Evolutionary conservation across 2,329 filamentous ascomycete species (phyloP).

Genomic region (Sporothrix schenckii): DNA sequence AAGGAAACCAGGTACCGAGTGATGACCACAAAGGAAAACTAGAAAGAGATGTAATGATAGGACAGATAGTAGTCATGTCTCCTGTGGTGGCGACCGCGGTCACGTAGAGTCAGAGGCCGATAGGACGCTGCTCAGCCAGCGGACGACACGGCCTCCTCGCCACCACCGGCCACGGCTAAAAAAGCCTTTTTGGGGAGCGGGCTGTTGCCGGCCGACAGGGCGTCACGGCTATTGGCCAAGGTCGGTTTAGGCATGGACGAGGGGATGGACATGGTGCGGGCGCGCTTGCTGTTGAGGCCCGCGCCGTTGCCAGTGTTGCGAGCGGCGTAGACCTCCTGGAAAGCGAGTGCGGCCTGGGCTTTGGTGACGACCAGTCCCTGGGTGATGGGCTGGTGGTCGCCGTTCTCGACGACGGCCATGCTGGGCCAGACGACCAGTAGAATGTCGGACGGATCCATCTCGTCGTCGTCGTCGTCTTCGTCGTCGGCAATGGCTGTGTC

Average conservation of each 20-base stretch:
- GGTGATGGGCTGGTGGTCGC: conserved; percentile 44
- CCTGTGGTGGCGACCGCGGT: background rate
- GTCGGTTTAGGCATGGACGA: conserved; percentile 32
- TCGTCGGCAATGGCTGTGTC: conserved; percentile 26
- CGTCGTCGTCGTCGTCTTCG: conserved; percentile 27
- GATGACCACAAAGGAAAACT: background rate
- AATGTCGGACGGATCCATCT: conserved; percentile 43
- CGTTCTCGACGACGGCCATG: conserved; percentile 44
- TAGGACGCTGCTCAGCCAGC: conserved; percentile 24
- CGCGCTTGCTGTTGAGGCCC: conserved; percentile 27
- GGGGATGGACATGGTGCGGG: conserved; percentile 35
- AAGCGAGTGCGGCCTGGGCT: conserved; percentile 39
- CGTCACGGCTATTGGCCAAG: background rate
- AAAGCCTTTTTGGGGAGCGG: conserved; percentile 30
- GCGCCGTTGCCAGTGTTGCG: conserved; percentile 13
- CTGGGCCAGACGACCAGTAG: conserved; percentile 44
- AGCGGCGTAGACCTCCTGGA: conserved; percentile 29
- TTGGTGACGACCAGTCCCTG: conserved; percentile 45
- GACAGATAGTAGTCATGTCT: background rate
- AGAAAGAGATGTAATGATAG: background rate
- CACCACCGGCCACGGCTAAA: conserved; percentile 30
- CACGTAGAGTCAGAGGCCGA: background rate
- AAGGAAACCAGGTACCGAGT: background rate
- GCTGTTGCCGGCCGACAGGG: conserved; percentile 23
- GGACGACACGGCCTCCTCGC: conserved; percentile 25